Evolutionary conservation across 441 rosid genomes (phyloP).

Genomic region (Gossypium schwendimanii): DNA sequence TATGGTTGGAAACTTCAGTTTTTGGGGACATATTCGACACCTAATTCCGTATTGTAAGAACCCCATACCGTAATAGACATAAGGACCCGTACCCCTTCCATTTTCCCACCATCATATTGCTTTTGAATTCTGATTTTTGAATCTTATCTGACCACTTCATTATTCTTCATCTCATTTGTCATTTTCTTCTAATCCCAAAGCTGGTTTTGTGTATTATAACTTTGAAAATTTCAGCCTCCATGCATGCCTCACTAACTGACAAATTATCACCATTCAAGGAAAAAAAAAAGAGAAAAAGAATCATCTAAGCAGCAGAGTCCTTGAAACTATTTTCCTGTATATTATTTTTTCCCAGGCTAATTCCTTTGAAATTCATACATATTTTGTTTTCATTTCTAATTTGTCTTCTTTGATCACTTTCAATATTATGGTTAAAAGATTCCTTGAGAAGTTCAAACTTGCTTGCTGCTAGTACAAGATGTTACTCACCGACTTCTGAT

Average conservation of each 20-base stretch:
- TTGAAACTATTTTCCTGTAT: constrained; percentile 12
- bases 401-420: constrained; percentile 21
- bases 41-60: not conserved
- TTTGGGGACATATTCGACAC: not conserved
- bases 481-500: not conserved
- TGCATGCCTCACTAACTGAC: not conserved
- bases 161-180: not conserved
- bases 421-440: constrained; percentile 6
- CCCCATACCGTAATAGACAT: not conserved
- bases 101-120: not conserved
- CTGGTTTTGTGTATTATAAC: not conserved
- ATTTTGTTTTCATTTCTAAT: constrained; percentile 19
- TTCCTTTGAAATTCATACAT: constrained; percentile 17
- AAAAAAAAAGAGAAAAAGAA: not conserved
- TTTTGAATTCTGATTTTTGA: not conserved
- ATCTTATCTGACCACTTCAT: not conserved
- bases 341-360: constrained; percentile 13
- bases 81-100: not conserved
- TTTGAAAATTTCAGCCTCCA: not conserved
- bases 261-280: not conserved
- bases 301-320: constrained; percentile 1
- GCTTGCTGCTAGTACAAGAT: constrained; percentile 9
- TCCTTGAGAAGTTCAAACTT: constrained; percentile 23
- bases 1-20: constrained; percentile 62
- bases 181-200: not conserved